Base-by-base conservation (phyloP, 345 rosid genomes). In the Lenwebbia sp. region DNA sequence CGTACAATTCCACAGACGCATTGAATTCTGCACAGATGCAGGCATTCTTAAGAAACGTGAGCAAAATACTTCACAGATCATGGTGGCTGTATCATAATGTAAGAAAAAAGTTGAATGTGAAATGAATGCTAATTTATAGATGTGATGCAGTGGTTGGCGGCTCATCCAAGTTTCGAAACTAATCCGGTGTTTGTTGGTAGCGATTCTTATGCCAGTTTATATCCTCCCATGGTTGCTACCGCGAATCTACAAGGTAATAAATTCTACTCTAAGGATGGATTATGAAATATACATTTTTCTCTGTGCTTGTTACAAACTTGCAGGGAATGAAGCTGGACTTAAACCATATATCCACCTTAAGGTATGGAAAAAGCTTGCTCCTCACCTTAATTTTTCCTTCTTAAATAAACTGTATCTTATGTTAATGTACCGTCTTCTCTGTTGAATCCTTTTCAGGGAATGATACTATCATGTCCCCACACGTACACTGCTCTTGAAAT, bases 161-260 rank as follows among this genome's bases (percentile, higher is more conserved):
- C 74, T 21, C 88, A 89, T 57, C 88, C 87, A 5, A 30, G 51
- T 12, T 89, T 86, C 83, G 28, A 65, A 17, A 54, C 84, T 11
- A 89, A 89, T 84, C 88, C 41, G 3, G 47, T 85, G 17, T 87
- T 60, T 52, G 54, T 89, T 25, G 90, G 83, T 60, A 87, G 87
- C 84, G 90, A 89, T 53, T 89, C 90, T 13, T 89, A 89, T 52
- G 85, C 85, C 7, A 86, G 88, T 19, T 1, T 89, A 75, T n/a
- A 86, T 83, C 54, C 41, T 83, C 87, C 90, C 19, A 75, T 85
- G 41, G 56, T 89, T 22, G 86, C 84, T 83, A 65, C 55, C 2
- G 85, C 83, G n/a, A 89, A 87, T 11, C 23, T 84, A 9, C 52
- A 30, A 1, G 90, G 90, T 83, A 86, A 85, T 81, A 5, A 41